Evolutionary conservation across 805 yeast species (phyloP).

Genomic region (Nakazawaea ishiwadae): DNA sequence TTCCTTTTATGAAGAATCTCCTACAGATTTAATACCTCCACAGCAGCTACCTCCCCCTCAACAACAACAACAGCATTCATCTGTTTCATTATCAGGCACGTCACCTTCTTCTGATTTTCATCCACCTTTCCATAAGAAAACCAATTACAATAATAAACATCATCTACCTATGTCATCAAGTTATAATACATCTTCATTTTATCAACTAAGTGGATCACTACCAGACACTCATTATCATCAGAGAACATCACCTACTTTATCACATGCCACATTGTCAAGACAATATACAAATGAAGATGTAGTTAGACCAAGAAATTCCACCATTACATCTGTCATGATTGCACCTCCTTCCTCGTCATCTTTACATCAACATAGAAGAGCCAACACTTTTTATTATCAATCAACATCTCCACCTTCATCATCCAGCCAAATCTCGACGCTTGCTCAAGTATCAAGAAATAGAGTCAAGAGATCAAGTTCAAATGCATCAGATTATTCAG

Average conservation of each 20-base stretch:
- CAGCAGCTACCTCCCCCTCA: too few relatives aligned
- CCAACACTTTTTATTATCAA: conserved; percentile 3
- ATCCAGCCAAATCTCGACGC: not conserved
- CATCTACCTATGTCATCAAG: conserved; percentile 16
- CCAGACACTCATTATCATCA: conserved; percentile 17
- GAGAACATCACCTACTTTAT: conserved; percentile 11
- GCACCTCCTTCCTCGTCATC: not conserved
- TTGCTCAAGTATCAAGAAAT: conserved; percentile 2
- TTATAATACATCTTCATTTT: conserved; percentile 19
- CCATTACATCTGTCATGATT: not conserved
- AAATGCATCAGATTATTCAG: conserved; percentile 10
- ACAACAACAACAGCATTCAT: conserved; percentile 2
- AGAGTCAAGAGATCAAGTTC: conserved; percentile 14
- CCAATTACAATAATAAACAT: conserved; percentile 6
- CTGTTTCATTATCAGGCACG: conserved; percentile 18
- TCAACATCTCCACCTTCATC: conserved; percentile 8
- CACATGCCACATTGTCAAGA: conserved; percentile 7
- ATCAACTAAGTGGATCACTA: conserved; percentile 22
- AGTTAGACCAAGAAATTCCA: conserved; percentile 4
- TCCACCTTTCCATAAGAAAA: conserved; percentile 12
- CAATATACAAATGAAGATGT: conserved; percentile 3
- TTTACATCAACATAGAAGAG: conserved; percentile 1
- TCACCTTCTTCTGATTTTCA: conserved; percentile 9
- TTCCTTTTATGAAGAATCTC: conserved; percentile 18
- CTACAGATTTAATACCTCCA: conserved; percentile 12